Conservation (phyloP, 371 early-diverging fungal species). For the Syncephalastrum racemosum region DNA sequence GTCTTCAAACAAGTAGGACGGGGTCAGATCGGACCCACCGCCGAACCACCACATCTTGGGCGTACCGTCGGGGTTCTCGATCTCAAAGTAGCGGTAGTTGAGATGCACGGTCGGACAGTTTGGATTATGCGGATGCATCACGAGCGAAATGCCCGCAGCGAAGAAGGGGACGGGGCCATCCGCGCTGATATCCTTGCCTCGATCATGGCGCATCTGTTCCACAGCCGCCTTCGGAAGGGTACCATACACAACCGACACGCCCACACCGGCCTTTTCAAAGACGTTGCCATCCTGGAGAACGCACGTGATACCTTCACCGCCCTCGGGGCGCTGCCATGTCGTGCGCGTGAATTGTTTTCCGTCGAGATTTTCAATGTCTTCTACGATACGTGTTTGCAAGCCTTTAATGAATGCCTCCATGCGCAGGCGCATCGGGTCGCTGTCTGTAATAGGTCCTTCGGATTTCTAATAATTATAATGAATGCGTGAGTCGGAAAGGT, state of each 20-base stretch:
- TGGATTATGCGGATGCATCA: conserved; percentile 95
- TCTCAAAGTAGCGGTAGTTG: conserved; percentile 97
- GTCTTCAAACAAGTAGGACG: conserved; percentile 75
- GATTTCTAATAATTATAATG: conserved; percentile 11
- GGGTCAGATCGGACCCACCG: conserved; percentile 86
- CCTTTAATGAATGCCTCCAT: conserved; percentile 80
- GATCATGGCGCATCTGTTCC: conserved; percentile 78
- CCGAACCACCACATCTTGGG: conserved; percentile 86
- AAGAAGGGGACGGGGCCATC: conserved; percentile 69
- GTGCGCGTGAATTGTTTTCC: conserved; percentile 74
- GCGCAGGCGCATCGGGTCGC: conserved; percentile 72
- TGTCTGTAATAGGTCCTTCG: conserved; percentile 30
- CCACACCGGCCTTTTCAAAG: conserved; percentile 96
- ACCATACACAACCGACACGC: conserved; percentile 78
- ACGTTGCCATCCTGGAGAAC: conserved; percentile 90
- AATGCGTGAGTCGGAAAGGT: not conserved
- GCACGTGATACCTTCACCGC: conserved; percentile 91
- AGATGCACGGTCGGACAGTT: conserved; percentile 94
- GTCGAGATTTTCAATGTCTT: conserved; percentile 60
- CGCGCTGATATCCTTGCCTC: conserved; percentile 50
- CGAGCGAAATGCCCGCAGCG: conserved; percentile 90
- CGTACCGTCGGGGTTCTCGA: conserved; percentile 60
- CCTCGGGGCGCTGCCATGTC: conserved; percentile 78
- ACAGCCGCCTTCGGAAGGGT: conserved; percentile 72
- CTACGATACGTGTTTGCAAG: conserved; percentile 72